Conservation (phyloP, 495 filamentous ascomycete genomes). For the Margaritispora aquatica region DNA sequence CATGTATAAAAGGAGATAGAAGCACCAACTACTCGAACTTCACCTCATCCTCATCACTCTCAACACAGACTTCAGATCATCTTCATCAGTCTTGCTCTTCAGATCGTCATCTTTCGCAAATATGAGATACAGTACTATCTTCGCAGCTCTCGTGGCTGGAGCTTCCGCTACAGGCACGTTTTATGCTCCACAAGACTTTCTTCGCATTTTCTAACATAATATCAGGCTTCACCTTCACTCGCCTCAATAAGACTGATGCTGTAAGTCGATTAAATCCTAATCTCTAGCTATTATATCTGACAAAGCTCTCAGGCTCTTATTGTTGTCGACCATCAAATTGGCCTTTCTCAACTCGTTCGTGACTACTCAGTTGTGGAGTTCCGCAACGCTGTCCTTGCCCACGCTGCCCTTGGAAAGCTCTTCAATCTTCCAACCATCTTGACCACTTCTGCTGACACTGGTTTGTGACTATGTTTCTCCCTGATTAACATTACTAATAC, state of each 20-base stretch:
- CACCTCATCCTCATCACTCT: neutral
- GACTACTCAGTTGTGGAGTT: constrained; percentile 58
- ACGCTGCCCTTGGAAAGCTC: constrained; percentile 57
- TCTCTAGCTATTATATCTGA: constrained; percentile 1
- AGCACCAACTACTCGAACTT: neutral
- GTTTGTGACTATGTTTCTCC: constrained; percentile 11
- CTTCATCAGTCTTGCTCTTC: neutral
- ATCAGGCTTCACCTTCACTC: constrained; percentile 21
- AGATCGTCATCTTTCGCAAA: neutral
- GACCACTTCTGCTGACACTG: constrained; percentile 58
- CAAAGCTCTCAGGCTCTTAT: constrained; percentile 44
- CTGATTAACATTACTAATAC: neutral
- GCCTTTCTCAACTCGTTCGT: constrained; percentile 57
- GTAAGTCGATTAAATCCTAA: constrained; percentile 30
- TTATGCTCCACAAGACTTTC: neutral
- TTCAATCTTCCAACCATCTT: constrained; percentile 67
- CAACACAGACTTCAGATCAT: neutral
- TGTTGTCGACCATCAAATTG: constrained; percentile 67
- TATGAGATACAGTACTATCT: constrained; percentile 1
- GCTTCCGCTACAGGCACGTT: neutral
- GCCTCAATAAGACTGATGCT: constrained; percentile 52
- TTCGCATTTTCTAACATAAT: constrained; percentile 14
- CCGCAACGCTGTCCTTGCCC: constrained; percentile 62
- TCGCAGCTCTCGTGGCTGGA: neutral
- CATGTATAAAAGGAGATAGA: neutral